phyloP scores from a whole-genome alignment of 2,329 filamentous ascomycete species.

The Dactylellina leptospora region DNA sequence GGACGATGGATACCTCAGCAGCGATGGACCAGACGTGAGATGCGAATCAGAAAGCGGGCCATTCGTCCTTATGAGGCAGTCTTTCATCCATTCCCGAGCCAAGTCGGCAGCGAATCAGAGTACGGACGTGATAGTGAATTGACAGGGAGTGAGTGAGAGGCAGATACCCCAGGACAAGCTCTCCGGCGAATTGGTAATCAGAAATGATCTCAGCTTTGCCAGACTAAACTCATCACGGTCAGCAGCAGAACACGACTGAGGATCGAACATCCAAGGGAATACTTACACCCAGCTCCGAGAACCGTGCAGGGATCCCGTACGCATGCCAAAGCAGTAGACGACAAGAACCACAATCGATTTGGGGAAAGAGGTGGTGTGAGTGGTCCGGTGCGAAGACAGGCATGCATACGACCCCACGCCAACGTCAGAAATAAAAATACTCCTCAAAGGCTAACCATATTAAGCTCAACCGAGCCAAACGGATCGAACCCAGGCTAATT shows the following conservation, averaged over 20 bases:
- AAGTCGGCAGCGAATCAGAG: conserved; percentile 28
- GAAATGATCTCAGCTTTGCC: conserved; percentile 21
- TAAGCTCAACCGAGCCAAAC: conserved; percentile 45
- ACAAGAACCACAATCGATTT: conserved; percentile 13
- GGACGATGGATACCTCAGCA: background rate
- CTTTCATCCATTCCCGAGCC: conserved; percentile 7
- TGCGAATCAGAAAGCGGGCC: conserved; percentile 4
- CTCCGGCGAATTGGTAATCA: conserved; percentile 21
- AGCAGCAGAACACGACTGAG: conserved; percentile 19
- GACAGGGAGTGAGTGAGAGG: background rate
- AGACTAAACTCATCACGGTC: conserved; percentile 31
- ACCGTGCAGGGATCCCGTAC: conserved; percentile 14
- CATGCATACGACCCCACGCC: conserved; percentile 28
- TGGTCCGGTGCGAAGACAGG: background rate
- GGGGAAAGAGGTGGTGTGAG: conserved; percentile 49
- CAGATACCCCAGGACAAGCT: background rate
- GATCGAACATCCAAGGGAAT: background rate
- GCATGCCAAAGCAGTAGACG: conserved; percentile 27
- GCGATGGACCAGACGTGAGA: conserved; percentile 1
- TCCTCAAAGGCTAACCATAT: conserved; percentile 18
- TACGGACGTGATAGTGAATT: background rate
- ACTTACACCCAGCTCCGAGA: conserved; percentile 29
- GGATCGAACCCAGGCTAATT: conserved; percentile 26
- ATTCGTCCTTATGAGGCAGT: conserved; percentile 35
- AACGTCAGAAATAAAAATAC: conserved; percentile 24